phyloP scores from a whole-genome alignment of 768 basidiomycete genomes.

The Exidia glandulosa region DNA sequence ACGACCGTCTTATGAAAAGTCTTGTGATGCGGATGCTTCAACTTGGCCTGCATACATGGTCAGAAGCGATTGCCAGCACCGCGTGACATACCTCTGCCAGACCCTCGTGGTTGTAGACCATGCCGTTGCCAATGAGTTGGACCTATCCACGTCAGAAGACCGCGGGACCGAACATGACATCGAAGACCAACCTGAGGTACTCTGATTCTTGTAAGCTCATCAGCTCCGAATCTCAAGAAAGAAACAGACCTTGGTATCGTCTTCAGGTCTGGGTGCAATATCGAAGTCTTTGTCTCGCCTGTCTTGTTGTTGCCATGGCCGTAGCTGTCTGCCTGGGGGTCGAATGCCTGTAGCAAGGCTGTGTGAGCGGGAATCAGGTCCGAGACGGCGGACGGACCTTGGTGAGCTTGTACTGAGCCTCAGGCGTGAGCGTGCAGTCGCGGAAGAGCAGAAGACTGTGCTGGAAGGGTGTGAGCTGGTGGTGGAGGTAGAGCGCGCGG shows the following conservation, averaged over 20 bases:
- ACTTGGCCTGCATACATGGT: conserved; percentile 32
- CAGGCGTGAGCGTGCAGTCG: conserved; percentile 54
- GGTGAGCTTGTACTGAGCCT: conserved; percentile 76
- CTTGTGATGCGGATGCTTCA: conserved; percentile 79
- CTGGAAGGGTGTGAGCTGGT: conserved; percentile 25
- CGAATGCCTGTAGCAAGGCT: conserved; percentile 52
- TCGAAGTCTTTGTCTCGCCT: conserved; percentile 57
- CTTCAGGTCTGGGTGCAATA: conserved; percentile 83
- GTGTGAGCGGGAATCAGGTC: not conserved
- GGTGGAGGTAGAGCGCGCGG: not conserved
- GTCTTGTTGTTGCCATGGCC: conserved; percentile 89
- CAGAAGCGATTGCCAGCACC: not conserved
- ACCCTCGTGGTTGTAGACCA: conserved; percentile 69
- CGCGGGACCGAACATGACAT: too few relatives aligned
- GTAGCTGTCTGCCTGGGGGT: conserved; percentile 51
- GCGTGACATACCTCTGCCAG: conserved; percentile 36
- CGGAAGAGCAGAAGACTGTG: conserved; percentile 68
- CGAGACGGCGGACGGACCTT: conserved; percentile 40
- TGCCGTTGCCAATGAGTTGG: conserved; percentile 85
- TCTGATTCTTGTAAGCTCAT: too few relatives aligned
- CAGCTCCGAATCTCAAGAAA: too few relatives aligned
- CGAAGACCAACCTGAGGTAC: too few relatives aligned
- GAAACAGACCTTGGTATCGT: conserved; percentile 80
- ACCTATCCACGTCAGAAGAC: too few relatives aligned
- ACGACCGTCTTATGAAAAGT: conserved; percentile 79